These are phyloP conservation scores for Agrostemma githago DNA, from an alignment of 148 eudicot genomes.

Conservation along the genomic window DNA sequence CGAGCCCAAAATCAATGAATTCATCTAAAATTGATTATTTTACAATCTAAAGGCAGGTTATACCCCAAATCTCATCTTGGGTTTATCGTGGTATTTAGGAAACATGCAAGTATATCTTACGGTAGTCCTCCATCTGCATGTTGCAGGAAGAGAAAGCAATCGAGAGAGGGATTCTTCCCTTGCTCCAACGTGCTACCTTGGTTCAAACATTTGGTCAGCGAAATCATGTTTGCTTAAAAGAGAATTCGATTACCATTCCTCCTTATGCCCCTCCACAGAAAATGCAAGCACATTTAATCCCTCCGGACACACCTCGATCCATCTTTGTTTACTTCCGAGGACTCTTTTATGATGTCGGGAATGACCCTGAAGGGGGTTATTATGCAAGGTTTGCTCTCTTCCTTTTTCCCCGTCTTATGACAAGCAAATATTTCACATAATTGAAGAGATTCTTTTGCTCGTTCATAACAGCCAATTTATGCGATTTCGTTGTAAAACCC, in stretches of 20 bases:
- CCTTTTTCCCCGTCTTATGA: not conserved
- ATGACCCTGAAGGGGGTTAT: slow-evolving; percentile 99
- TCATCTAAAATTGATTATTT: too few species aligned
- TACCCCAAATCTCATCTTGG: not conserved
- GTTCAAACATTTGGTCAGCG: slow-evolving; percentile 97
- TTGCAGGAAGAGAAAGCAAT: slow-evolving; percentile 97
- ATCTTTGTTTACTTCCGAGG: slow-evolving; percentile 98
- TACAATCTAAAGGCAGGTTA: too few species aligned
- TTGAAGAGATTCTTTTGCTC: not conserved
- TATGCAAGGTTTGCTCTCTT: slow-evolving; percentile 76
- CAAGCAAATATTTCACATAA: not conserved
- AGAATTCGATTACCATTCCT: slow-evolving; percentile 86
- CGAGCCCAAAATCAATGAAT: not conserved
- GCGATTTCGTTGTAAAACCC: not conserved
- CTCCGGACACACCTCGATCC: slow-evolving; percentile 87
- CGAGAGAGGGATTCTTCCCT: slow-evolving; percentile 86
- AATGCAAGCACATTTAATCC: slow-evolving; percentile 91
- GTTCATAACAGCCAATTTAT: not conserved
- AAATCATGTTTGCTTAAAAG: slow-evolving; percentile 97
- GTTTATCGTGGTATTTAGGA: not conserved
- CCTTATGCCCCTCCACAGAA: slow-evolving; percentile 99
- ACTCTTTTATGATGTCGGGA: slow-evolving; percentile 94
- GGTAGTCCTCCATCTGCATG: not conserved
- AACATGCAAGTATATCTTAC: not conserved
- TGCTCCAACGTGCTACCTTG: slow-evolving; percentile 86